Base-by-base conservation (phyloP, 2,329 filamentous ascomycete species). In the Cercospora canescens region DNA sequence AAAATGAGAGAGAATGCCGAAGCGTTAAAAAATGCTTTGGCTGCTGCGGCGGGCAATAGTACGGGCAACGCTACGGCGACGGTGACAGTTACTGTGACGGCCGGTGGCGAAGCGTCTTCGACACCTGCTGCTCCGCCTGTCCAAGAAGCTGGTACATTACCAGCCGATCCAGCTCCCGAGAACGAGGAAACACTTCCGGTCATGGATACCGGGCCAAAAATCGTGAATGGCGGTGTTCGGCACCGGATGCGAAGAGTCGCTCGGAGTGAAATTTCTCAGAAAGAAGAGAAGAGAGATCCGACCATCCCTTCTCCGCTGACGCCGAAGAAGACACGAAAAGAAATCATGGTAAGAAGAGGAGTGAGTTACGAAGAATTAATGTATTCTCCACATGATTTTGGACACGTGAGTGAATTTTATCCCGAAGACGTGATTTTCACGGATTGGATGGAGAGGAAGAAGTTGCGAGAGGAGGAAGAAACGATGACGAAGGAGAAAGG, bases 341-440 rank as follows among this genome's bases (percentile, higher is more conserved):
- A 34, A 35, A 50, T 45, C n/a, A 1, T 45, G 16, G 50, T 34
- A 9, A 41, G 34, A 21, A 32, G 60, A 56, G 60, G 60, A n/a
- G 2, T 62, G n/a, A 55, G 48, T 41, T 62, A 37, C 26, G 60
- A 62, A 30, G 60, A 62, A 30, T 21, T 62, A 26, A 62, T 62
- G 60, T 28, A 55, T 26, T 14, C 14, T 9, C 48, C 60, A 4
- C 16, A 39, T 24, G 60, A 62, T 24, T 62, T 62, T 9, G 35
- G 8, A 5, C 37, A 62, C 45, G 60, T 55, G 14, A 62, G 30
- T 14, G 34, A 56, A 16, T 62, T 39, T 26, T 54, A 62, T 56
- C 8, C 7, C 24, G 16, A 41, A 3, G 48, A 30, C 28, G 45
- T 30, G 0, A 32, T 56, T 4, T 56, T 34, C 2, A 56, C 32